Base-by-base conservation (phyloP, 257 asterid genomes). In the Przewalskia tangutica region DNA sequence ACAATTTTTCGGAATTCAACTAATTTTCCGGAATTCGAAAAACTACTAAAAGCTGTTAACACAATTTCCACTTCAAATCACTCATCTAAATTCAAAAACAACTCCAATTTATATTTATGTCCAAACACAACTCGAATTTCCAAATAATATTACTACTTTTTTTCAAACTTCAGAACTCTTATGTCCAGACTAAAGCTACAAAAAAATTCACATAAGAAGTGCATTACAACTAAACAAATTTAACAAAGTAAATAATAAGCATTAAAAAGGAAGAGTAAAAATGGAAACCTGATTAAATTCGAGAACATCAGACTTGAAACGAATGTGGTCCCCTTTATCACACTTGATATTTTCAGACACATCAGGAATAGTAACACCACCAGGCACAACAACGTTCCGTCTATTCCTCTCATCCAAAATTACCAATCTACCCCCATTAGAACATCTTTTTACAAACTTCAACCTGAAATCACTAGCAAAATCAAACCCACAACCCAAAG, bases 391-490 rank as follows among this genome's bases (percentile, higher is more conserved):
- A 51, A 96, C 86, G 85, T 96, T 93, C 3, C 97, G 86, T 82
- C 81, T 88, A 75, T 89, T 84, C 17, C 66, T 73, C 40, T 89
- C 92, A 77, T 96, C 97, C 54, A 96, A 77, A 70, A 81, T 58
- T 42, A 96, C 94, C 91, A 96, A 85, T 84, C 98, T 89, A 40
- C 90, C 90, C 12, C 91, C 95, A 50, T 50, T 79, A 58, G 92
- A 90, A 65, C 93, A 86, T 80, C 89, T 88, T 46, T 96, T 96
- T 1, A 92, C 97, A 79, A 91, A 96, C 90, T 89, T 93, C 85
- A 96, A 89, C 91, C 98, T 81, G 88, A 94, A 96, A 88, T 96
- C 99, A 83, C 99, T 94, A 23, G 99, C 98, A n/a, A 94, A 91
- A 81, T 96, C 99, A 85, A 96, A 96, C 0, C 99, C 99, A 75